Base-by-base conservation (phyloP, 441 rosid genomes). In the Jatropha podagrica region DNA sequence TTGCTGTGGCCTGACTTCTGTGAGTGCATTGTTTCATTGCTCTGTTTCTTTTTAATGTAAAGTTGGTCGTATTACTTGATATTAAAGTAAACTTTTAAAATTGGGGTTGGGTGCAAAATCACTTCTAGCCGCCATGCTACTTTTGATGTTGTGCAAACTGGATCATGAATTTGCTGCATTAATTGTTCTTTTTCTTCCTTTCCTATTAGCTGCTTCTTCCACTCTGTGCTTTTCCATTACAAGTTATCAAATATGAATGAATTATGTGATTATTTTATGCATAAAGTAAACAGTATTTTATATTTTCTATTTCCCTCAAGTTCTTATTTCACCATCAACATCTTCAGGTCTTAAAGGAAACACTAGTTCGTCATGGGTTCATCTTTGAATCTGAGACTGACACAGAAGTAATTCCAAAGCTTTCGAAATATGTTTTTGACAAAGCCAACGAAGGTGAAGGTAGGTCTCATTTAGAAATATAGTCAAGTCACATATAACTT, bases 391-490 rank as follows among this genome's bases (percentile, higher is more conserved):
- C 97, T 67, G 98, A 94, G 40, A 94, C 98, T 52, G 98, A 94
- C 84, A 94, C 96, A 8, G 97, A 94, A 91, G 98, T 94, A 65
- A 94, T 94, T 82, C 98, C 96, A 13, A 94, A 94, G 88, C 98
- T 94, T 77, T 96, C 97, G 72, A 94, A 94, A 80, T 94, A 83
- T 81, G 92, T 94, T 78, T 94, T 90, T 76, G 98, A 94, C 76
- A 88, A 88, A 80, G 95, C 95, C 74, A 88, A 81, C 81, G 97
- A 90, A 82, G 91, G 51, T 61, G 91, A 88, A 87, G 94, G 94
- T 91, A 82, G 48, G 66, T 73, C 64, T 65, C 72, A 70, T 65
- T 44, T 51, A 63, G 26, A 5, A 10, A 10, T 62, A 14, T 56
- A 67, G 17, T 64, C 54, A 3, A 62, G 48, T 3, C 26, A 40